Percentiles rank a stretch among this genome's conserved stretches.
Evolutionary conservation across 768 basidiomycete species (phyloP).

Genomic region (Russula earlei): DNA sequence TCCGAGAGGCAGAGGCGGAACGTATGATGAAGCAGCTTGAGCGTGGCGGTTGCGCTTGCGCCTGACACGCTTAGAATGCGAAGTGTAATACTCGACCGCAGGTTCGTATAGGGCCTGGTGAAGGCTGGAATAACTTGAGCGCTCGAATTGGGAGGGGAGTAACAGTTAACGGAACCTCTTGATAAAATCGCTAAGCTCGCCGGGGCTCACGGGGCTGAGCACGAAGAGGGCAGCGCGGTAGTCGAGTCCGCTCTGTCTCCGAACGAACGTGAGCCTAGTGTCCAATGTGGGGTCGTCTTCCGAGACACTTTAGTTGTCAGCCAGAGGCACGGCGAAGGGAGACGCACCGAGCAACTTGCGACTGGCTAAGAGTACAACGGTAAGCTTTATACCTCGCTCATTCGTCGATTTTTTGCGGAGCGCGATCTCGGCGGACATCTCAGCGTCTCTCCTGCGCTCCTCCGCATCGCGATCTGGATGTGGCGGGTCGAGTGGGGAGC

Average conservation of each 20-base stretch:
- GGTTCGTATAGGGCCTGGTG: slow-evolving; percentile 85
- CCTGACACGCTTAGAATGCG: slow-evolving; percentile 86
- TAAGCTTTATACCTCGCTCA: slow-evolving; percentile 88
- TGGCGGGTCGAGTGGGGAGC: slow-evolving; percentile 46
- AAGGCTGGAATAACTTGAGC: slow-evolving; percentile 38
- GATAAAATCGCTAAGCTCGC: slow-evolving; percentile 85
- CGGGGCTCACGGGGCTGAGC: slow-evolving; percentile 80
- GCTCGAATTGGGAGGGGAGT: neutral
- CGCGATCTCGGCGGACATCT: slow-evolving; percentile 72
- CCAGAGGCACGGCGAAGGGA: neutral
- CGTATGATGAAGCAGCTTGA: slow-evolving; percentile 43
- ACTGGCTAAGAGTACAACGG: slow-evolving; percentile 88
- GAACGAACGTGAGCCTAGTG: slow-evolving; percentile 72
- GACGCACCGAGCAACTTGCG: slow-evolving; percentile 72
- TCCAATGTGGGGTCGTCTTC: slow-evolving; percentile 83
- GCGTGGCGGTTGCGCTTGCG: slow-evolving; percentile 82
- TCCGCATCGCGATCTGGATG: slow-evolving; percentile 49
- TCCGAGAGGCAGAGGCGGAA: slow-evolving; percentile 41
- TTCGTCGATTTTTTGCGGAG: slow-evolving; percentile 67
- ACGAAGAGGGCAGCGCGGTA: slow-evolving; percentile 91
- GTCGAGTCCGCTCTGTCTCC: slow-evolving; percentile 82
- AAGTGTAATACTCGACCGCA: slow-evolving; percentile 86
- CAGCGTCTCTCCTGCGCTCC: slow-evolving; percentile 63
- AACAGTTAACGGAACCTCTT: slow-evolving; percentile 42
- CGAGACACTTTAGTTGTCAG: neutral